A percentile compares a stretch with the other conserved stretches of the same genome.
phyloP scores from a whole-genome alignment of 352 stramenopile species.

The Phytophthora macrochlamydospora region DNA sequence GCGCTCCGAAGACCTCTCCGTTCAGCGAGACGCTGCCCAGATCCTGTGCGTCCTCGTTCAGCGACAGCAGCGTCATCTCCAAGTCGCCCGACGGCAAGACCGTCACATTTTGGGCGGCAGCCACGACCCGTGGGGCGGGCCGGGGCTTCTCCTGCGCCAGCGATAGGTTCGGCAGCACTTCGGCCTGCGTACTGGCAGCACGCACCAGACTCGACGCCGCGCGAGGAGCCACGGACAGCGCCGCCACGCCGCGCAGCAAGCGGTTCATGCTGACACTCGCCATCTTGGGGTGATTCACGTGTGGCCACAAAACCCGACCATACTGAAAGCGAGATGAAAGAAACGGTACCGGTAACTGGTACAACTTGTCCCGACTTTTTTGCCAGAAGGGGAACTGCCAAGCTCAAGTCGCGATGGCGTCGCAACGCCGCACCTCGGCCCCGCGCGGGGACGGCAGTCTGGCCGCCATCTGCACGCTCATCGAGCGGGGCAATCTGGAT shows the following conservation, averaged over 20 bases:
- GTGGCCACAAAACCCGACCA: constrained; percentile 5
- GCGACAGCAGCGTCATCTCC: constrained; percentile 68
- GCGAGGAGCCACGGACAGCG: constrained; percentile 57
- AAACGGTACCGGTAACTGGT: not conserved
- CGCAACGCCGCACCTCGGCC: constrained; percentile 43
- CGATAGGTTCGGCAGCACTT: constrained; percentile 64
- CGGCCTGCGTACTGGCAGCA: constrained; percentile 26
- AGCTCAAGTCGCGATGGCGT: constrained; percentile 24
- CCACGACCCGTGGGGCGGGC: constrained; percentile 69
- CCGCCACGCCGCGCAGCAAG: constrained; percentile 59
- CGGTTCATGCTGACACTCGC: constrained; percentile 54
- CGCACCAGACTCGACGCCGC: constrained; percentile 40
- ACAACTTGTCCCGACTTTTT: not conserved
- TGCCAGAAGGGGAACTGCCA: not conserved
- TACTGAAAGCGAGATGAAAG: not conserved
- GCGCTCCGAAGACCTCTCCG: constrained; percentile 74
- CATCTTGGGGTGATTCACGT: constrained; percentile 16
- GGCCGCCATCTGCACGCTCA: constrained; percentile 81
- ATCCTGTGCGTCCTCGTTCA: constrained; percentile 43
- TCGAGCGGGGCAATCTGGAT: constrained; percentile 83
- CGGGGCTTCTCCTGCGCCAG: constrained; percentile 76
- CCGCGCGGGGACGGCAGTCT: constrained; percentile 59
- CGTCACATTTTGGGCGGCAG: constrained; percentile 60
- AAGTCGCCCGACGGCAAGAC: constrained; percentile 63
- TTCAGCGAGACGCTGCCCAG: constrained; percentile 65